Conservation (phyloP, 202 grass and related monocot species). For the Eragrostis tef region DNA sequence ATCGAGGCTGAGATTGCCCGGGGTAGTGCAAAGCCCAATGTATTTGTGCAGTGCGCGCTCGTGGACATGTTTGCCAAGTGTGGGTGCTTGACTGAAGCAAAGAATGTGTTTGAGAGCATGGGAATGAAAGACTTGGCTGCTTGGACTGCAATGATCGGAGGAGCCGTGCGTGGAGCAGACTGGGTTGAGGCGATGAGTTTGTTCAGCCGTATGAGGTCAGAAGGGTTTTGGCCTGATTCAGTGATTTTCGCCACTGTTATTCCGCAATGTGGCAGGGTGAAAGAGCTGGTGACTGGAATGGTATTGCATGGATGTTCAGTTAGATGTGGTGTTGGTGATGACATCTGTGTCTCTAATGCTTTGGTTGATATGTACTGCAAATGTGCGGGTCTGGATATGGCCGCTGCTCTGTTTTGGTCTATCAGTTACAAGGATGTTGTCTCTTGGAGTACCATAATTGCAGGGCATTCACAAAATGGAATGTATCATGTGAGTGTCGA, state of each 20-base stretch:
- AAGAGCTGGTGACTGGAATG: constrained; percentile 40
- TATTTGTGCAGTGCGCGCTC: constrained; percentile 60
- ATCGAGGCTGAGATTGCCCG: neutral
- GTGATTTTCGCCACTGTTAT: constrained; percentile 63
- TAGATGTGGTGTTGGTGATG: constrained; percentile 39
- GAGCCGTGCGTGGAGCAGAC: constrained; percentile 30
- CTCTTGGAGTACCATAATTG: constrained; percentile 70
- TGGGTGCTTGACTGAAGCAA: constrained; percentile 54
- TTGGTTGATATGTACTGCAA: constrained; percentile 75
- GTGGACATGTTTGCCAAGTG: constrained; percentile 70
- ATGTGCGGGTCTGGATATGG: constrained; percentile 43
- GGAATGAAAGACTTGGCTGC: constrained; percentile 43
- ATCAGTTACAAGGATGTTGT: constrained; percentile 56
- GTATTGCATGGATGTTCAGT: constrained; percentile 53
- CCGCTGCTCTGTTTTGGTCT: constrained; percentile 41
- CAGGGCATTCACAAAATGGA: constrained; percentile 57
- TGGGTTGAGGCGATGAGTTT: constrained; percentile 51
- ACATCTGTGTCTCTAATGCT: constrained; percentile 60
- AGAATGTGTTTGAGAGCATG: constrained; percentile 60
- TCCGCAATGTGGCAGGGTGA: constrained; percentile 52
- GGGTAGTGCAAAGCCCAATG: constrained; percentile 10
- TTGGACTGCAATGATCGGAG: constrained; percentile 64
- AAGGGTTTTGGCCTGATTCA: constrained; percentile 48
- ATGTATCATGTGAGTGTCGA: constrained; percentile 25
- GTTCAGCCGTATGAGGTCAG: constrained; percentile 49